Percentiles rank a stretch among this genome's conserved stretches.
Conservation (phyloP, 208 protist genomes). For the Wallacemonas sp. region DNA sequence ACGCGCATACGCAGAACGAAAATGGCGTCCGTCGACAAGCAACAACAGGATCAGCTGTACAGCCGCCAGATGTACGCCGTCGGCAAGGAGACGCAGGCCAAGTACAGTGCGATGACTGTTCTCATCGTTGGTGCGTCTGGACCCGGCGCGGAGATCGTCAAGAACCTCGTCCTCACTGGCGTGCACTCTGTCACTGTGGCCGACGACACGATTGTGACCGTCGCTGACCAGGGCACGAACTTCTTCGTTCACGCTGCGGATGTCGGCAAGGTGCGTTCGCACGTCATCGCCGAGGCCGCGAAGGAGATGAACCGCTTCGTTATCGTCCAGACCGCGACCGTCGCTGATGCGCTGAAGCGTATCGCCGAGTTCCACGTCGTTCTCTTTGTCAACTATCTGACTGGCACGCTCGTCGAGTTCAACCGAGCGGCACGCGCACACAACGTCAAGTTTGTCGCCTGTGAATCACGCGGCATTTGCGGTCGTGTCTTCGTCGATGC, state of each 20-base stretch:
- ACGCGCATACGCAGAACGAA: neutral
- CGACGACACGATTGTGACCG: constrained; percentile 40
- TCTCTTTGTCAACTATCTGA: constrained; percentile 76
- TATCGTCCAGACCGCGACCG: constrained; percentile 42
- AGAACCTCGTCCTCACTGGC: constrained; percentile 89
- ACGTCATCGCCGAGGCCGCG: constrained; percentile 54
- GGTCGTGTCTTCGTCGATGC: constrained; percentile 87
- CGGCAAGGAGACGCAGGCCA: constrained; percentile 85
- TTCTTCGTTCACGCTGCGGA: constrained; percentile 75
- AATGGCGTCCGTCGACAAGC: constrained; percentile 47
- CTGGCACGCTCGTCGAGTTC: constrained; percentile 42
- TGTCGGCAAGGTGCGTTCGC: constrained; percentile 58
- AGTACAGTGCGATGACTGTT: constrained; percentile 80
- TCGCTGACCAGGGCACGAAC: constrained; percentile 78
- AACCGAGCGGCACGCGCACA: constrained; percentile 61
- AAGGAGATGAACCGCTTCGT: constrained; percentile 92
- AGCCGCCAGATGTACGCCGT: constrained; percentile 93
- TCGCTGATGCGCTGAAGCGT: constrained; percentile 13
- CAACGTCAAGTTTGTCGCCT: constrained; percentile 77
- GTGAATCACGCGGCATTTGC: constrained; percentile 78
- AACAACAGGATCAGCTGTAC: constrained; percentile 88
- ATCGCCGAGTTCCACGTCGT: constrained; percentile 65
- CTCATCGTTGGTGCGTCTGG: constrained; percentile 86
- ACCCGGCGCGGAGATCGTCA: constrained; percentile 88
- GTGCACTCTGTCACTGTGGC: constrained; percentile 70